A percentile compares a stretch with the other conserved stretches of the same genome.
phyloP scores from a whole-genome alignment of 805 yeast species.

The Myxozyma neotropica region DNA sequence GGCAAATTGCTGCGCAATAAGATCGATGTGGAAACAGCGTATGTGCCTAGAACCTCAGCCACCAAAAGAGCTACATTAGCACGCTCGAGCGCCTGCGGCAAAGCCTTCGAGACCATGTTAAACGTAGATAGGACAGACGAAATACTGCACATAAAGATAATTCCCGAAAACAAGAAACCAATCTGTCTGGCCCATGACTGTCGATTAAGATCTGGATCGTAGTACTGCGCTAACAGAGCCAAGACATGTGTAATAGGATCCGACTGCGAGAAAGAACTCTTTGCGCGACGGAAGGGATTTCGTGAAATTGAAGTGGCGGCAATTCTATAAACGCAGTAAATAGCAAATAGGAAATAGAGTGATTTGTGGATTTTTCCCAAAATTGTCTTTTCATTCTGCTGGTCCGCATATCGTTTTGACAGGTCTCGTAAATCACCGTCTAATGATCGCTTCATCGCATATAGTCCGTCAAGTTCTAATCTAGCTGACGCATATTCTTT shows the following conservation, averaged over 20 bases:
- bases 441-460: conserved; percentile 41
- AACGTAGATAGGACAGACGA: conserved; percentile 45
- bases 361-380: conserved; percentile 39
- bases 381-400: conserved; percentile 38
- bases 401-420: conserved; percentile 36
- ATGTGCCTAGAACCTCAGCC: conserved; percentile 45
- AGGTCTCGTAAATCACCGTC: conserved; percentile 40
- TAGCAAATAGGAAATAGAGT: conserved; percentile 42
- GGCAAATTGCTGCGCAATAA: conserved; percentile 48
- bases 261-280: conserved; percentile 33
- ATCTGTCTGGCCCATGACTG: conserved; percentile 46
- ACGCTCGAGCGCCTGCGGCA: conserved; percentile 38
- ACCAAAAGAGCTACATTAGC: conserved; percentile 39
- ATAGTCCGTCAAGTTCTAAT: conserved; percentile 44
- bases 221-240: conserved; percentile 33
- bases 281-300: conserved; percentile 37
- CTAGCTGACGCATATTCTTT: conserved; percentile 26
- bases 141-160: conserved; percentile 43
- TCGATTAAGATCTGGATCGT: conserved; percentile 38
- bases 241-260: conserved; percentile 35
- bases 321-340: conserved; percentile 49
- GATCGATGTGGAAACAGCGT: conserved; percentile 47
- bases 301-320: conserved; percentile 40
- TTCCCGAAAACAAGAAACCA: conserved; percentile 47
- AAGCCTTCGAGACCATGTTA: conserved; percentile 40